Conservation (phyloP, 371 early-diverging fungal genomes). For the Circinella umbellata region DNA sequence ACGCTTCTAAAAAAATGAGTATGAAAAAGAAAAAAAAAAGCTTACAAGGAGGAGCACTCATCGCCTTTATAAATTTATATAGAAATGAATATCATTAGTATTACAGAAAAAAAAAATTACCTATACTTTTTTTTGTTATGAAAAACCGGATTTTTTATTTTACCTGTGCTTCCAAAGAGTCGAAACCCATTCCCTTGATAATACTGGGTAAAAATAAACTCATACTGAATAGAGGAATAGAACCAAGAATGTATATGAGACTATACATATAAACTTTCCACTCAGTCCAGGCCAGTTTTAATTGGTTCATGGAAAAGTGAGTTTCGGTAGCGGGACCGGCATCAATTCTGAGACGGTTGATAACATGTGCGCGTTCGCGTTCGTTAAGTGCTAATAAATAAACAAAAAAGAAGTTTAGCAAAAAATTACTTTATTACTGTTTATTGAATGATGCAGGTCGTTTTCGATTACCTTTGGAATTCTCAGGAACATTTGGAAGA, state of each 20-base stretch:
- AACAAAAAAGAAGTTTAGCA: not conserved
- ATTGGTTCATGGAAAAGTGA: conserved; percentile 65
- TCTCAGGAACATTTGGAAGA: conserved; percentile 76
- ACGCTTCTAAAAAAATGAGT: no score
- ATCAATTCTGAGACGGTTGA: conserved; percentile 60
- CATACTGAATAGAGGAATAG: conserved; percentile 69
- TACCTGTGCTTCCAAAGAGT: conserved; percentile 44
- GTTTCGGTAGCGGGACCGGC: conserved; percentile 65
- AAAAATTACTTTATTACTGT: not conserved
- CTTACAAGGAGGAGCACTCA: conserved; percentile 36
- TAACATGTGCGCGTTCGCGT: conserved; percentile 62
- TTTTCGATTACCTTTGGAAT: conserved; percentile 55
- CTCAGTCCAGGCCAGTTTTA: conserved; percentile 57
- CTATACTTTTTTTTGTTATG: no score
- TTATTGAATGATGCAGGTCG: not conserved
- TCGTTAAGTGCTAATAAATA: conserved; percentile 49
- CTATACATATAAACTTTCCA: conserved; percentile 63
- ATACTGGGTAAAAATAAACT: conserved; percentile 76
- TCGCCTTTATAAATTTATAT: conserved; percentile 18
- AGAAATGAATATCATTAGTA: no score
- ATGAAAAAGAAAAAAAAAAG: no score
- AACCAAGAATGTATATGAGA: conserved; percentile 63
- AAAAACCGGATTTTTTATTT: no score
- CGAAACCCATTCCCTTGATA: conserved; percentile 69
- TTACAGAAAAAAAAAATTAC: no score